A percentile compares a stretch with the other conserved stretches of the same genome.
Evolutionary conservation across 2,329 filamentous ascomycete species (phyloP).

Genomic region (Aspergillaceae sp.): DNA sequence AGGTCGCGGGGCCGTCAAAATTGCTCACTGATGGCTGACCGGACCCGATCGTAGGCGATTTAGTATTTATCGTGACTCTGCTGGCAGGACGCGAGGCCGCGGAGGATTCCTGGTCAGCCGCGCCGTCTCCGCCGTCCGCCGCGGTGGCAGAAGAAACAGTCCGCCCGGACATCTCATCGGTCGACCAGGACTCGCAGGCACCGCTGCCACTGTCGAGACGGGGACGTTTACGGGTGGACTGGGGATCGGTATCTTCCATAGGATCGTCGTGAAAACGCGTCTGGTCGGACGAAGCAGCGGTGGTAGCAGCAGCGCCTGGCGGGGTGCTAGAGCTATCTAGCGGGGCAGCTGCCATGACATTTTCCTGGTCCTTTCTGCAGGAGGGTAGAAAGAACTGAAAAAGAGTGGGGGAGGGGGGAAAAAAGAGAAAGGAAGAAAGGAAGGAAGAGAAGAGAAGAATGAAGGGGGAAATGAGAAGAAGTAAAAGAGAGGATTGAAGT

Average conservation of each 20-base stretch:
- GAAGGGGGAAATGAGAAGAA: slow-evolving; percentile 1
- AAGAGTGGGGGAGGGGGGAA: neutral
- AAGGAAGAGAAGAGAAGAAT: slow-evolving; percentile 1
- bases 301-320: slow-evolving; percentile 23
- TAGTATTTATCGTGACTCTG: slow-evolving; percentile 42
- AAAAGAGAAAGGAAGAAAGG: slow-evolving; percentile 2
- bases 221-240: slow-evolving; percentile 39
- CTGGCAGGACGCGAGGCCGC: slow-evolving; percentile 30
- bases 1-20: slow-evolving; percentile 11
- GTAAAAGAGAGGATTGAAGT: slow-evolving; percentile 7
- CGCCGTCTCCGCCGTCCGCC: slow-evolving; percentile 15
- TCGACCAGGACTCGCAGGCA: slow-evolving; percentile 26
- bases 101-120: slow-evolving; percentile 14
- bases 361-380: slow-evolving; percentile 14
- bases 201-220: slow-evolving; percentile 39
- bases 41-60: slow-evolving; percentile 20
- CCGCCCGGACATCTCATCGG: slow-evolving; percentile 15
- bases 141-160: slow-evolving; percentile 10
- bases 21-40: neutral
- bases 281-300: slow-evolving; percentile 21
- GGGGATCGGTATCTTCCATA: slow-evolving; percentile 34
- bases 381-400: slow-evolving; percentile 1
- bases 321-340: slow-evolving; percentile 38
- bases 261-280: slow-evolving; percentile 22
- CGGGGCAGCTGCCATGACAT: slow-evolving; percentile 40